Evolutionary conservation across 2,329 filamentous ascomycete genomes (phyloP), one percentile per base, ranked within the genome.

Genomic region (Xylariaceae sp.): DNA sequence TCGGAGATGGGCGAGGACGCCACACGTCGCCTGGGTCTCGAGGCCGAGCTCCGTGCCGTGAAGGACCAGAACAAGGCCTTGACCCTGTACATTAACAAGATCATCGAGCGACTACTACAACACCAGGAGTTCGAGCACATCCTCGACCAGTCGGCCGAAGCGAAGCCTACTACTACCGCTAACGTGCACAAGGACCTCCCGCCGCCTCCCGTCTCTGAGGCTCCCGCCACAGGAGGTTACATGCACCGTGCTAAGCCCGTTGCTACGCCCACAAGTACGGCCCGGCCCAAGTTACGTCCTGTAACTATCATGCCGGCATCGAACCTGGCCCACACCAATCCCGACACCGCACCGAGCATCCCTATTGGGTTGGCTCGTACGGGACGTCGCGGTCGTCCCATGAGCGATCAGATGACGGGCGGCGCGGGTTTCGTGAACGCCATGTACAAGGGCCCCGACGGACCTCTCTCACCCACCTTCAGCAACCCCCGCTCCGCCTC

Each of bases 71-170:
- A 99, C 80, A 97, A 97, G 79, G 94, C 94, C 35, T 80, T 99
- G 67, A 96, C 92, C 23, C 80, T 97, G 65, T 99, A 99, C 78
- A 97, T 99, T 79, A 96, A 97, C 83, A 96, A 94, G 78, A 97
- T 99, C 73, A 96, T 99, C 73, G 94, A 94, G 73, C 89, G 94
- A 58, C 84, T 99, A 50, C 82, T 99, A 63, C 89, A 96, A 72
- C 90, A 97, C 75, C 89, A 96, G 70, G 92, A 96, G 66, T 97
- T 96, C 67, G 93, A 99, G 76, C 87, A 90, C 63, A 96, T 97
- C 61, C 81, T 97, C 47, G 91, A 96, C 72, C 89, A 90, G 73
- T 89, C 88, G 7, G 84, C 84, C 55, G 84, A 88, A 58, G 77
- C 79, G 64, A 85, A 86, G 67, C 76, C 78, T 34, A 68, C 73